These are phyloP conservation scores for Cynara cardunculus DNA, from an alignment of 129 eudicot species.

Conservation along the genomic window DNA sequence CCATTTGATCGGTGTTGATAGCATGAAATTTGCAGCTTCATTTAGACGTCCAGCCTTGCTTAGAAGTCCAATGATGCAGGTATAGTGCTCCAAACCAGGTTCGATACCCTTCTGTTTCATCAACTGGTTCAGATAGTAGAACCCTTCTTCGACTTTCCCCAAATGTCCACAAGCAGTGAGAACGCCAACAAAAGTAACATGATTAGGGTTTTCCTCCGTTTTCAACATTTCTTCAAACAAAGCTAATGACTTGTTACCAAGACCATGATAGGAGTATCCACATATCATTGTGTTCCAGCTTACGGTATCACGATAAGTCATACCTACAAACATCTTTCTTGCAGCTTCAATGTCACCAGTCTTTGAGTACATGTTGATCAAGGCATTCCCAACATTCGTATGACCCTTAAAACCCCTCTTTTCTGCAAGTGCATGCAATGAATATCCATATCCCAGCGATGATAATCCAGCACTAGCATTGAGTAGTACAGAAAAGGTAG, in stretches of 20 bases:
- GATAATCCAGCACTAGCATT: conserved; percentile 43
- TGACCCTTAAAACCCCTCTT: conserved; percentile 40
- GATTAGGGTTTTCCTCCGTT: conserved; percentile 35
- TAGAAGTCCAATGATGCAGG: neutral
- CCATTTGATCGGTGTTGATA: neutral
- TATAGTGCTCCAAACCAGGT: conserved; percentile 27
- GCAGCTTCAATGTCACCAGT: conserved; percentile 46
- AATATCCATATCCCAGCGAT: conserved; percentile 37
- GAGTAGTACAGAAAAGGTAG: conserved; percentile 42
- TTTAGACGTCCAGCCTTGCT: conserved; percentile 1
- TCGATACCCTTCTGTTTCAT: conserved; percentile 47
- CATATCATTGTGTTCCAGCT: conserved; percentile 51
- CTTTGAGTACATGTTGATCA: conserved; percentile 42
- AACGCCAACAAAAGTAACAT: conserved; percentile 47
- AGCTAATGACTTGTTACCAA: conserved; percentile 44
- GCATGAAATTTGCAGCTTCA: neutral
- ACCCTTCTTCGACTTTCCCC: conserved; percentile 50
- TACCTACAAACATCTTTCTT: conserved; percentile 18
- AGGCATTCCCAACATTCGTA: conserved; percentile 34
- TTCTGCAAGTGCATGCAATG: conserved; percentile 38
- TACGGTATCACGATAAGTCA: conserved; percentile 28
- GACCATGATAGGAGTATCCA: conserved; percentile 51
- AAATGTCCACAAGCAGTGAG: conserved; percentile 53
- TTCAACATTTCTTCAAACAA: conserved; percentile 43
- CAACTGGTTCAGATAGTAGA: conserved; percentile 37